A percentile compares a stretch with the other conserved stretches of the same genome.
Evolutionary conservation across 441 rosid species (phyloP).

Genomic region (Adansonia madagascariensis): DNA sequence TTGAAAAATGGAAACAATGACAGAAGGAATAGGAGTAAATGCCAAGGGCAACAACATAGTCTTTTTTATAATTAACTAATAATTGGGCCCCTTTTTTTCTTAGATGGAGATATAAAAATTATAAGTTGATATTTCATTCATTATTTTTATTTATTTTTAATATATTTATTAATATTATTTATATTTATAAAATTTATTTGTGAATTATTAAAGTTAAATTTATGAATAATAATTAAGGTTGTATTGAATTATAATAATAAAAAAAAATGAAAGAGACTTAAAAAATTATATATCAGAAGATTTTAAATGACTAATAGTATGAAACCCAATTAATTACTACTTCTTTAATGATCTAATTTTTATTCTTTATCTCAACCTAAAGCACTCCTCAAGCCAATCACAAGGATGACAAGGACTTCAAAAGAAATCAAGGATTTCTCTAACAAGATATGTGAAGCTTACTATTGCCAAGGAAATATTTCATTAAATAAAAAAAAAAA

Average conservation of each 20-base stretch:
- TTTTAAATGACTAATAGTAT: neutral
- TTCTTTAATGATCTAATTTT: neutral
- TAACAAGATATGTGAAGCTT: neutral
- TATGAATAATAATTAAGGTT: too few species aligned
- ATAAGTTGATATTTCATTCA: too few species aligned
- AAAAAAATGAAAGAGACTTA: too few species aligned
- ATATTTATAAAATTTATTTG: too few species aligned
- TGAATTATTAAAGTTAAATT: too few species aligned
- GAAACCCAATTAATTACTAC: neutral
- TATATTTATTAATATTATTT: too few species aligned
- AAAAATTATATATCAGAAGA: neutral
- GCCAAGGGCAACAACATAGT: neutral
- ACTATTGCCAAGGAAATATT: neutral
- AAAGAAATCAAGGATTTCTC: neutral
- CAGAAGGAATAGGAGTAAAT: neutral
- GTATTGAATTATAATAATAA: too few species aligned
- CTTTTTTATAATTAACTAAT: neutral
- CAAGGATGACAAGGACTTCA: neutral
- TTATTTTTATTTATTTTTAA: too few species aligned
- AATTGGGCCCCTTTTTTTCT: neutral
- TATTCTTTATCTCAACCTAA: too few species aligned
- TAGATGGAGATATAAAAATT: neutral
- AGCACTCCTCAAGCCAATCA: neutral
- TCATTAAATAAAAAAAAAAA: neutral
- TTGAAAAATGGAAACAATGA: constrained; percentile 14